phyloP scores from a whole-genome alignment of 2,329 filamentous ascomycete genomes.

The Aureobasidium sp. region DNA sequence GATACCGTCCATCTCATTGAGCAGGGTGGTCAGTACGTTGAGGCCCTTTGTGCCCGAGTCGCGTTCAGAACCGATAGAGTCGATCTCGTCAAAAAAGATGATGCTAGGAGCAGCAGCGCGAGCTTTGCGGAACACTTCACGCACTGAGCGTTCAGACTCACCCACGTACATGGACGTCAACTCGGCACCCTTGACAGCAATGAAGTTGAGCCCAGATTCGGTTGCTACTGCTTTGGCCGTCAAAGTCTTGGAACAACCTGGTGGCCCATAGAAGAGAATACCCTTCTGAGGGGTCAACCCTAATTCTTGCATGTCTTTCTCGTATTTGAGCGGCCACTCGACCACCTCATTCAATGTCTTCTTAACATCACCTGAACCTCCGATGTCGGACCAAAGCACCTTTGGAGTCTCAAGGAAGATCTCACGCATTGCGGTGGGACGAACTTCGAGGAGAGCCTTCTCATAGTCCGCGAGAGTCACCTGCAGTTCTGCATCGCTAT shows the following conservation, averaged over 20 bases:
- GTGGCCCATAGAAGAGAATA: conserved; percentile 82
- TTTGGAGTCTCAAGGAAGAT: conserved; percentile 83
- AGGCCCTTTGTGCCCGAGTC: conserved; percentile 50
- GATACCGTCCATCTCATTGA: conserved; percentile 96
- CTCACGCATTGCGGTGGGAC: conserved; percentile 80
- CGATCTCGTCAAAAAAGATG: conserved; percentile 96
- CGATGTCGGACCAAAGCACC: conserved; percentile 80
- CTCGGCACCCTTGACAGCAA: conserved; percentile 89
- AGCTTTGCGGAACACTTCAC: conserved; percentile 79
- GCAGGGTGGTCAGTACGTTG: conserved; percentile 79
- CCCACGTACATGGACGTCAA: conserved; percentile 96
- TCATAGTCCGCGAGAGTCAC: conserved; percentile 49
- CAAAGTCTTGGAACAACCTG: conserved; percentile 91
- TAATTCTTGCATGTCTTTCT: conserved; percentile 44
- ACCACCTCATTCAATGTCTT: conserved; percentile 50
- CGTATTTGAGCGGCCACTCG: conserved; percentile 51
- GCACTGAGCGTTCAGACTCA: conserved; percentile 79
- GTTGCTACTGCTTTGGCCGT: conserved; percentile 86
- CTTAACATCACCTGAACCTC: conserved; percentile 74
- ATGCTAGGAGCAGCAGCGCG: conserved; percentile 81
- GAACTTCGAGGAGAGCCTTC: conserved; percentile 59
- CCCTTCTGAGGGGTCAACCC: conserved; percentile 64
- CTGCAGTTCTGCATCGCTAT: conserved; percentile 10
- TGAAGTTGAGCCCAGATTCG: conserved; percentile 85
- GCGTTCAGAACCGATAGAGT: conserved; percentile 64